Evolutionary conservation across 2,329 filamentous ascomycete genomes (phyloP), one percentile per base, ranked within the genome.

Genomic region (Epichloe uncinata): DNA sequence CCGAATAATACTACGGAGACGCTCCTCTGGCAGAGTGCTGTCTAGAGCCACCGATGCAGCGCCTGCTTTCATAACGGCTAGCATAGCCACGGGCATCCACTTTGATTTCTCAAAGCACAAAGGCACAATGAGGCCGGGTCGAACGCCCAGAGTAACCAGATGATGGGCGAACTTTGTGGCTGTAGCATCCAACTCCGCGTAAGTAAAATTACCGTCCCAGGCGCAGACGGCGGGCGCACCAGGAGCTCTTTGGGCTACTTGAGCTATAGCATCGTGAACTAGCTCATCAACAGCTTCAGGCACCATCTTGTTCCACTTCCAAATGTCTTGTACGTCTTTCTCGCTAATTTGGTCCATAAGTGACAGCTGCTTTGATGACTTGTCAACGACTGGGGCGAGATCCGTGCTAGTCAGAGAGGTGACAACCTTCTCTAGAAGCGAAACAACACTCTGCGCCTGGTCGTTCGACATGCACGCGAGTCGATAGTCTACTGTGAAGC

Each of bases 101-200:
- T 54, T 56, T 3, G 63, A 66, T 52, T 67, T 68, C 30, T 65
- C 62, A 45, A 68, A 66, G 40, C 56, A 63, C n/a, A 67, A 51
- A 1, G 63, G 63, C 11, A 66, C 58, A 7, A 61, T 34, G 0
- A 42, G 47, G 20, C 57, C 63, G 1, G 54, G 53, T n/a, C 51
- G 45, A 18, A 66, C 53, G 11, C 60, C 60, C 2, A 41, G 12
- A 2, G 35, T 33, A 3, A 36, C 45, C 8, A 59, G 46, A 12
- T 50, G 44, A 3, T 38, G 38, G 16, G 53, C 53, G 2, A 59
- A 41, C 3, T 40, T 34, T 4, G 49, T 51, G 12, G 57, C 45
- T 6, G 44, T 22, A 3, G 34, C 12, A 40, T 59, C 50, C 3
- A 61, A 47, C n/a, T 58, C 49, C 5, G 22, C 41, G 33, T 58